A percentile compares a stretch with the other conserved stretches of the same genome.
phyloP scores from a whole-genome alignment of 345 rosid genomes.

The Populus euphratica region DNA sequence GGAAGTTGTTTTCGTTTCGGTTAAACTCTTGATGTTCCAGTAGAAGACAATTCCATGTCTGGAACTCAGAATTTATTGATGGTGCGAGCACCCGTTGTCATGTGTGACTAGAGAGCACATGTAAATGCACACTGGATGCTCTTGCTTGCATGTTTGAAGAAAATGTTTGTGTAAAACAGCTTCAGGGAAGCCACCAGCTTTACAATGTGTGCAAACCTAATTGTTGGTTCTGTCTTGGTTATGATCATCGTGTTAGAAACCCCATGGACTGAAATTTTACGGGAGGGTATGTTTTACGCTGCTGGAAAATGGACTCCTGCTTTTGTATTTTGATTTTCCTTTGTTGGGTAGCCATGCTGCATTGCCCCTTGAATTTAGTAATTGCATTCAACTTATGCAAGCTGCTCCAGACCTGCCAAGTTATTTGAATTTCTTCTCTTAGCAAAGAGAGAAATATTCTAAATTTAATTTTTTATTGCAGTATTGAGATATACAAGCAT shows the following conservation, averaged over 20 bases:
- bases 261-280: not conserved
- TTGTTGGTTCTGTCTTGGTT: not conserved
- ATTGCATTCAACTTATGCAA: not conserved
- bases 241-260: not conserved
- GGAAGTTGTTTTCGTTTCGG: not conserved
- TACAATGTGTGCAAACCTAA: not conserved
- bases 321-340: not conserved
- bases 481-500: conserved; percentile 86
- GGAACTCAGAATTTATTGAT: not conserved
- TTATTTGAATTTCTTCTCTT: not conserved
- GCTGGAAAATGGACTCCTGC: not conserved
- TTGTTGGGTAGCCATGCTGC: not conserved
- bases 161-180: not conserved
- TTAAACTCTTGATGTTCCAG: not conserved
- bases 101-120: not conserved
- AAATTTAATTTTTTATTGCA: conserved; percentile 24
- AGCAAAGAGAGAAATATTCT: not conserved
- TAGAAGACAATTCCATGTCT: not conserved
- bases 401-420: not conserved
- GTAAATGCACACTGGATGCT: not conserved
- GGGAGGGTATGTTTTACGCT: not conserved
- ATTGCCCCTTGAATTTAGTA: not conserved
- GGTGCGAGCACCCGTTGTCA: not conserved
- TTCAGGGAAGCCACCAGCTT: not conserved
- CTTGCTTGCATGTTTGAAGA: not conserved